phyloP scores from a whole-genome alignment of 2,329 filamentous ascomycete genomes.

The Trichoderma pleuroti region DNA sequence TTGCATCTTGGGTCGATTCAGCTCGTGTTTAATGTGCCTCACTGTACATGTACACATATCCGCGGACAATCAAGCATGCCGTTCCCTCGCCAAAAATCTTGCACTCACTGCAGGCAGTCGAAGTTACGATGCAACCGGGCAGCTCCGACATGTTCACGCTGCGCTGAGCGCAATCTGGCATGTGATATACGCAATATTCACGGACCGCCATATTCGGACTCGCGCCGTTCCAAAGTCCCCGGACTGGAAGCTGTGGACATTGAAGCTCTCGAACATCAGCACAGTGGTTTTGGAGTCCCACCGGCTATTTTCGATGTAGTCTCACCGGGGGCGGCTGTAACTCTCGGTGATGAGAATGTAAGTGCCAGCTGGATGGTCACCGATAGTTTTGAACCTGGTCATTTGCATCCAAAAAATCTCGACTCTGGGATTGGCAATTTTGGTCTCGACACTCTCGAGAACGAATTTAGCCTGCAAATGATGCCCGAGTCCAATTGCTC shows the following conservation, averaged over 20 bases:
- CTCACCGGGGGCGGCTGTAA: not conserved
- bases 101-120: slow-evolving; percentile 1
- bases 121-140: slow-evolving; percentile 2
- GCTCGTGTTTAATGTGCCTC: not conserved
- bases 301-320: not conserved
- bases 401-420: not conserved
- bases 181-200: not conserved
- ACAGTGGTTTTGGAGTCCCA: not conserved
- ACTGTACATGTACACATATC: not conserved
- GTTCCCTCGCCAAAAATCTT: slow-evolving; percentile 9
- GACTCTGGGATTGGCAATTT: not conserved
- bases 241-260: not conserved
- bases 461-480: not conserved
- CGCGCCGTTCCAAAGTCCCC: not conserved
- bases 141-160: not conserved
- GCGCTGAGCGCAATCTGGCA: not conserved
- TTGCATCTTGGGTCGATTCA: not conserved
- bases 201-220: not conserved
- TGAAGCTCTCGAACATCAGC: not conserved
- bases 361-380: not conserved
- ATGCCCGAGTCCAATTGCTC: not conserved
- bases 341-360: not conserved
- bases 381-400: not conserved
- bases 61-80: not conserved
- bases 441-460: not conserved